Evolutionary conservation across 176 grass and related monocot species (phyloP), one percentile per base, ranked within the genome.

Genomic region (Phyllostachys edulis): DNA sequence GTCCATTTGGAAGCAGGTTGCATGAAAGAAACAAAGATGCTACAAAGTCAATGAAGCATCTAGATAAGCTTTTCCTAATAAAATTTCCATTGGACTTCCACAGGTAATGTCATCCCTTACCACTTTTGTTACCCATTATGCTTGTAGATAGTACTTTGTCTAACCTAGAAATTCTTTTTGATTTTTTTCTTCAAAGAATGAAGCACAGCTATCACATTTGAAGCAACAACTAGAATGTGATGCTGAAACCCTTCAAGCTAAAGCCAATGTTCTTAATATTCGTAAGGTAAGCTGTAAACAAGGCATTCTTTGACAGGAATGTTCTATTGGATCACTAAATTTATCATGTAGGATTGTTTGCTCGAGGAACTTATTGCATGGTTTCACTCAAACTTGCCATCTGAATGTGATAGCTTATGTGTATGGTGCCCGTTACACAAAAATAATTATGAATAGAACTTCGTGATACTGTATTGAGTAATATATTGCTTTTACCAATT

Each of bases 171-270:
- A 63, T 21, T 21, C 77, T 90, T 74, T 29, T 29, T 29, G 0
- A 29, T 57, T 3, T 46, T 46, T 46, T 12, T n/a, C n/a, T 12
- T 34, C 46, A 49, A 85, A 98, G 96, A 93, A 98, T 78, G 96
- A 98, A 78, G 73, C 83, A 69, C 91, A 92, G 76, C 91, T 98
- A 15, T 49, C 64, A 86, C 82, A 93, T 85, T 98, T 93, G 96
- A 98, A 98, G 80, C 96, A 93, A 86, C 96, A 95, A 84, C 88
- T 98, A 76, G 96, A 98, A 82, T 87, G 87, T 80, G 96, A 98
- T 83, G 87, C 95, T 77, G 96, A 98, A 93, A 95, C 91, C 69
- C 93, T 98, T 87, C 95, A 98, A 84, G 96, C 93, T 37, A 98
- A 95, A 90, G 91, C 96, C 46, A 98, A 98, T 80, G 78, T 95